Conservation (phyloP, 2,329 filamentous ascomycete species). For the Trichophyton benhamiae region DNA sequence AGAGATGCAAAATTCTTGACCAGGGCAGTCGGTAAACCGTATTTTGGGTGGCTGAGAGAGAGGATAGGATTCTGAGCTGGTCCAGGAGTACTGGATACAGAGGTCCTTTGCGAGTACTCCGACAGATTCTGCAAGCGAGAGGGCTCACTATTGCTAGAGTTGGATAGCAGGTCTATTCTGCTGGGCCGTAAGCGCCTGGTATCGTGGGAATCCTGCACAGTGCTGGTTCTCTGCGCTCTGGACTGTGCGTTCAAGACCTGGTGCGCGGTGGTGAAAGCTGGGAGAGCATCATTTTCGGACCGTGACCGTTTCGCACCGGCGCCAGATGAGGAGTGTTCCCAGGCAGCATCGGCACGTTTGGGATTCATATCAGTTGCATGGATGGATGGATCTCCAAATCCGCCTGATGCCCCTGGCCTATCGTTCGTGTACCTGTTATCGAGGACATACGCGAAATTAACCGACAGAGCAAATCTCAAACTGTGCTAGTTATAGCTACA, state of each 20-base stretch:
- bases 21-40: slow-evolving; percentile 49
- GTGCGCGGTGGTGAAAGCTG: slow-evolving; percentile 9
- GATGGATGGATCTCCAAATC: neutral
- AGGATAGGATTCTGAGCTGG: slow-evolving; percentile 37
- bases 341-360: neutral
- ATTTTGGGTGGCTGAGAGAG: slow-evolving; percentile 50
- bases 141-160: neutral
- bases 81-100: slow-evolving; percentile 19
- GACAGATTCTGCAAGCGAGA: slow-evolving; percentile 22
- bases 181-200: slow-evolving; percentile 17
- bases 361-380: neutral
- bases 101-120: slow-evolving; percentile 47
- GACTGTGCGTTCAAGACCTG: slow-evolving; percentile 2
- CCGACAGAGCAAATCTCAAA: neutral
- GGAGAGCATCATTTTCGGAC: slow-evolving; percentile 3
- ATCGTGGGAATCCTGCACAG: slow-evolving; percentile 25
- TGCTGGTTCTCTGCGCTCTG: slow-evolving; percentile 3
- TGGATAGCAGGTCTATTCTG: slow-evolving; percentile 20
- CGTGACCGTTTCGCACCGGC: slow-evolving; percentile 9
- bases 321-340: neutral
- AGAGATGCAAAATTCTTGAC: slow-evolving; percentile 52
- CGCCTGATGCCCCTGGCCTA: neutral
- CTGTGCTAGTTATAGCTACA: too few relatives aligned
- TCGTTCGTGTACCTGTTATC: neutral
- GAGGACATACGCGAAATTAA: neutral